These are phyloP conservation scores for Scenedesmus sp. DNA, from an alignment of 163 green algal species.

Conservation along the genomic window DNA sequence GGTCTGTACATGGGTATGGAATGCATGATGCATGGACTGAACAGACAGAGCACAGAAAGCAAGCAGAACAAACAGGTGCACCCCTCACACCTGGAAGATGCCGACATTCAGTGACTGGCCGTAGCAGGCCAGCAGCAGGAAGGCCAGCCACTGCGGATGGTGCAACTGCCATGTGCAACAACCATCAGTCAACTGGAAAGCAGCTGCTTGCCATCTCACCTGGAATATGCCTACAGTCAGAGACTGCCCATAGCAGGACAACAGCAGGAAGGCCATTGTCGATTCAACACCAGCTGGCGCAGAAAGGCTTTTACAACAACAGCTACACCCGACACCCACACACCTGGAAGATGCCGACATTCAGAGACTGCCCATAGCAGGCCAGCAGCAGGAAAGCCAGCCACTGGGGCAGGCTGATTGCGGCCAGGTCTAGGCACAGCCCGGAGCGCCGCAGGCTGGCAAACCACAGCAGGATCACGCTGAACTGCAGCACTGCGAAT, in stretches of 20 bases:
- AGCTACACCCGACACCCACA: neutral
- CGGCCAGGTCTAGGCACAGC: slow-evolving; percentile 58
- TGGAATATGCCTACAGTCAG: slow-evolving; percentile 86
- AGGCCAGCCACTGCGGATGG: neutral
- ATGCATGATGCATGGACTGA: neutral
- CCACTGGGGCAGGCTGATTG: slow-evolving; percentile 56
- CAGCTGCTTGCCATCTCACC: too few relatives aligned
- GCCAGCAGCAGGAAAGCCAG: slow-evolving; percentile 56
- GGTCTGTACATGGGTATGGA: too few relatives aligned
- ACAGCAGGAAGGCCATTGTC: slow-evolving; percentile 38
- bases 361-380: slow-evolving; percentile 77
- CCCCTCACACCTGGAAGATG: neutral
- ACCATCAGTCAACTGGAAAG: too few relatives aligned
- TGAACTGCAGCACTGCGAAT: slow-evolving; percentile 79
- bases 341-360: slow-evolving; percentile 79
- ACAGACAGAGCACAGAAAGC: neutral
- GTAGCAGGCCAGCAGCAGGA: slow-evolving; percentile 56
- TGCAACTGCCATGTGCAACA: too few relatives aligned
- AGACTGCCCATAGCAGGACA: slow-evolving; percentile 70
- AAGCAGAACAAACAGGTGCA: too few relatives aligned
- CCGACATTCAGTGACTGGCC: slow-evolving; percentile 67
- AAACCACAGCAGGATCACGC: slow-evolving; percentile 71
- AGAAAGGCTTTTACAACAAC: neutral
- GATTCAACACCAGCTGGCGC: neutral
- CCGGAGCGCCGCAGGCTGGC: slow-evolving; percentile 55